phyloP scores from a whole-genome alignment of 75 land plant genomes.

The Selaginella tamariscina region DNA sequence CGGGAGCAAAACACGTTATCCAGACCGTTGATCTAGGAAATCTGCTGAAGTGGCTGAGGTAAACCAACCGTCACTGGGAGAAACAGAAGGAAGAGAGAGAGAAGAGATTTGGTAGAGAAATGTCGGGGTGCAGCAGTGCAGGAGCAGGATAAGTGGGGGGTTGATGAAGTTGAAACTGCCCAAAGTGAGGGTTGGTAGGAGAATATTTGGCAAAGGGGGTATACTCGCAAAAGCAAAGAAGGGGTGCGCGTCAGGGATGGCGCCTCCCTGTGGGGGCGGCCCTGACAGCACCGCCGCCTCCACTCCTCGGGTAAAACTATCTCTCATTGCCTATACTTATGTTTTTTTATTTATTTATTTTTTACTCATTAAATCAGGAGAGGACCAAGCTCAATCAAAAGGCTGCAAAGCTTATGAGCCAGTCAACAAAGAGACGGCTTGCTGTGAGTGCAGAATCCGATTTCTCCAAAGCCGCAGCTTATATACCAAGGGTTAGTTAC shows the following conservation, averaged over 20 bases:
- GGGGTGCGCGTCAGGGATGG: constrained; percentile 2
- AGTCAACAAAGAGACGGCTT: constrained; percentile 7
- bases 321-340: no score
- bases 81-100: no score
- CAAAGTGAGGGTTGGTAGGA: background rate
- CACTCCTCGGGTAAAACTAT: constrained; percentile 1
- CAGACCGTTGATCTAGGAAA: no score
- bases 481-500: background rate
- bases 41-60: no score
- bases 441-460: constrained; percentile 9
- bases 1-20: no score
- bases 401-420: background rate
- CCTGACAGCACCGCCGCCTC: constrained; percentile 2
- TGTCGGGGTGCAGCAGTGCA: no score
- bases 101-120: no score
- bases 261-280: constrained; percentile 5
- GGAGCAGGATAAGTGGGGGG: no score
- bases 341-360: background rate
- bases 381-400: background rate
- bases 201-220: background rate
- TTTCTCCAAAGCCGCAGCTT: background rate
- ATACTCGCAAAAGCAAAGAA: background rate
- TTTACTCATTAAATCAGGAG: background rate
- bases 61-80: no score
- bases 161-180: background rate